A percentile compares a stretch with the other conserved stretches of the same genome.
Conservation (phyloP, 1,284 basidiomycete species). For the Melanopsichium pennsylvanicum region DNA sequence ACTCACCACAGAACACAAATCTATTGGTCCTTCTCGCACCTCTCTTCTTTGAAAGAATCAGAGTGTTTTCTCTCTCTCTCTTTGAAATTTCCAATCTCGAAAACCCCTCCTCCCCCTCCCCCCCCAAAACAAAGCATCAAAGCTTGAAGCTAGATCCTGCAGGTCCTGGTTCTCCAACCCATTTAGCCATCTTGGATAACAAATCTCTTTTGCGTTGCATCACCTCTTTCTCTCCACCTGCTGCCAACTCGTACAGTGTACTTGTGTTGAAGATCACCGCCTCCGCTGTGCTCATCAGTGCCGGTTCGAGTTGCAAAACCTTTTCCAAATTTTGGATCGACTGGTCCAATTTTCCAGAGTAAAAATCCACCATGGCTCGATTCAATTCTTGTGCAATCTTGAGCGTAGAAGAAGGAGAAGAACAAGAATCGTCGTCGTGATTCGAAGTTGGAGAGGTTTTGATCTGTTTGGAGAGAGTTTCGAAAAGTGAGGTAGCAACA, state of each 20-base stretch:
- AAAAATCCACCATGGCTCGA: constrained; percentile 16
- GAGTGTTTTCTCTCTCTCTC: no score
- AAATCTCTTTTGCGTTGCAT: constrained; percentile 30
- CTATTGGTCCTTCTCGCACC: no score
- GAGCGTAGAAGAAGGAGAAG: no score
- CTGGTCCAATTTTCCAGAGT: constrained; percentile 20
- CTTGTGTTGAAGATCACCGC: constrained; percentile 47
- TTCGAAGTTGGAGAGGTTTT: no score
- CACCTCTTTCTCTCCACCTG: constrained; percentile 10
- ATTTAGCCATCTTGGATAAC: constrained; percentile 24
- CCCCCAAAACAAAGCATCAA: not conserved
- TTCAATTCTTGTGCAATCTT: constrained; percentile 1
- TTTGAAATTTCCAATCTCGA: no score
- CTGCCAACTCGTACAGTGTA: constrained; percentile 50
- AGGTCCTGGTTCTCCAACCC: constrained; percentile 34
- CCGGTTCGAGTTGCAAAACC: constrained; percentile 6
- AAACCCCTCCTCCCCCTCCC: no score
- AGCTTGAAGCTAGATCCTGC: constrained; percentile 33
- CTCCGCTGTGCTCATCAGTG: constrained; percentile 12
- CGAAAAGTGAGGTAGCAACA: no score
- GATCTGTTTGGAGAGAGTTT: no score
- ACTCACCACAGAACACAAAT: no score
- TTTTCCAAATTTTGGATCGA: constrained; percentile 24
- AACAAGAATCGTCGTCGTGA: no score
- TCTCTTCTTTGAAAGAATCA: no score